A percentile compares a stretch with the other conserved stretches of the same genome.
These are phyloP conservation scores for Aschersonia sp. DNA, from an alignment of 2,329 filamentous ascomycete species.

Conservation along the genomic window DNA sequence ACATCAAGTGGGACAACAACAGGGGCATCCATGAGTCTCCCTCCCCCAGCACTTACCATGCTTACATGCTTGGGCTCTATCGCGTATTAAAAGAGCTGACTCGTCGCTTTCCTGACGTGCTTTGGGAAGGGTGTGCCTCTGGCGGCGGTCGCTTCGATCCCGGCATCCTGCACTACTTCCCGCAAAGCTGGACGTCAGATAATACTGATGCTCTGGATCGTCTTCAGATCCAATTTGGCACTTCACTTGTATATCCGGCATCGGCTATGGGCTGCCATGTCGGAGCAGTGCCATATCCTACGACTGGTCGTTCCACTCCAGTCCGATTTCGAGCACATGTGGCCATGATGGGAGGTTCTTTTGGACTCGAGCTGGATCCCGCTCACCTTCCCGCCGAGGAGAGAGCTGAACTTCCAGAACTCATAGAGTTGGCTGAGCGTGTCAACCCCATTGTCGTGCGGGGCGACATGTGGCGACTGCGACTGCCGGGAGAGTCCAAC, in stretches of 20 bases:
- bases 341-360: conserved; percentile 54
- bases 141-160: conserved; percentile 51
- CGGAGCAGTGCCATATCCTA: conserved; percentile 42
- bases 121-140: conserved; percentile 53
- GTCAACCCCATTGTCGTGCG: conserved; percentile 44
- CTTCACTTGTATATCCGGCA: conserved; percentile 45
- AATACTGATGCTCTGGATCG: conserved; percentile 49
- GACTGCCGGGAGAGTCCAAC: conserved; percentile 41
- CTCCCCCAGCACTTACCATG: conserved; percentile 36
- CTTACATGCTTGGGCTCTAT: conserved; percentile 50
- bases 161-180: conserved; percentile 49
- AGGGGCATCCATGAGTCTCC: conserved; percentile 46
- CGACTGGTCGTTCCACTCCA: conserved; percentile 39
- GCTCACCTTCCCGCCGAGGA: conserved; percentile 34
- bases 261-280: conserved; percentile 52
- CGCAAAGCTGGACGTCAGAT: conserved; percentile 51
- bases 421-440: conserved; percentile 38
- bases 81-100: conserved; percentile 46
- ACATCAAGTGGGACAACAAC: conserved; percentile 59
- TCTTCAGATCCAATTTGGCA: conserved; percentile 50
- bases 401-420: conserved; percentile 31
- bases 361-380: conserved; percentile 50
- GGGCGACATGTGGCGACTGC: conserved; percentile 45
- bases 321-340: conserved; percentile 49
- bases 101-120: conserved; percentile 40